These are phyloP conservation scores for Pythium biforme DNA, from an alignment of 352 stramenopile genomes.

Conservation along the genomic window DNA sequence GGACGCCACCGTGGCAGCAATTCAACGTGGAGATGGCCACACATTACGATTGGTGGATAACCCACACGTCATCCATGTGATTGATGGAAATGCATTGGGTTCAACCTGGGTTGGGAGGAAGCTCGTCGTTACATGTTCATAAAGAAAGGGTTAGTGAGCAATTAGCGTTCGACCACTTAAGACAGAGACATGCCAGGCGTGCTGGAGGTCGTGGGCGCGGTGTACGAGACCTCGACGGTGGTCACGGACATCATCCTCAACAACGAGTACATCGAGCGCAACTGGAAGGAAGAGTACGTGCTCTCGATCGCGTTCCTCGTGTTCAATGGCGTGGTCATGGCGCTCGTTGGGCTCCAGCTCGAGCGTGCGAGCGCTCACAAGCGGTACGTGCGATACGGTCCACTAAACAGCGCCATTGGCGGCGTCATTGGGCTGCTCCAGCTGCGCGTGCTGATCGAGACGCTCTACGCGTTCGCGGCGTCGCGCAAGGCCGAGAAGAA, in stretches of 20 bases:
- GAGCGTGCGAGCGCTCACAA: conserved; percentile 30
- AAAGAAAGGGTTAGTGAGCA: too few relatives aligned
- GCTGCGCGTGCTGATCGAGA: conserved; percentile 64
- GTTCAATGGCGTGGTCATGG: conserved; percentile 60
- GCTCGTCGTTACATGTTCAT: too few relatives aligned
- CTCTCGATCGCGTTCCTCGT: conserved; percentile 69
- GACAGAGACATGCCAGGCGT: conserved; percentile 19
- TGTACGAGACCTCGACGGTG: conserved; percentile 68
- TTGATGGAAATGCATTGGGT: conserved; percentile 3
- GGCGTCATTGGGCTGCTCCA: conserved; percentile 55
- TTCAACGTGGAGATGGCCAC: too few relatives aligned
- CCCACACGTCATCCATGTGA: not conserved
- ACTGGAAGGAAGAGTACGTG: conserved; percentile 71
- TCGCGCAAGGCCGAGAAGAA: conserved; percentile 7
- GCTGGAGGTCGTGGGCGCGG: conserved; percentile 41
- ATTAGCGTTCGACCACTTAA: not conserved
- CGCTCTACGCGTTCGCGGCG: conserved; percentile 34
- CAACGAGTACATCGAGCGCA: conserved; percentile 65
- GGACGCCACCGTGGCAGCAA: too few relatives aligned
- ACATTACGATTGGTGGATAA: conserved; percentile 6
- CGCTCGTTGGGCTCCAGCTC: conserved; percentile 52
- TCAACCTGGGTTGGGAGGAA: not conserved
- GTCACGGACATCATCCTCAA: conserved; percentile 76
- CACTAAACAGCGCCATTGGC: conserved; percentile 38
- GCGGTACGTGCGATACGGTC: conserved; percentile 33